Evolutionary conservation across 78 protist genomes (phyloP), one percentile per base, ranked within the genome.

Genomic region (Polysphondylium violaceum): DNA sequence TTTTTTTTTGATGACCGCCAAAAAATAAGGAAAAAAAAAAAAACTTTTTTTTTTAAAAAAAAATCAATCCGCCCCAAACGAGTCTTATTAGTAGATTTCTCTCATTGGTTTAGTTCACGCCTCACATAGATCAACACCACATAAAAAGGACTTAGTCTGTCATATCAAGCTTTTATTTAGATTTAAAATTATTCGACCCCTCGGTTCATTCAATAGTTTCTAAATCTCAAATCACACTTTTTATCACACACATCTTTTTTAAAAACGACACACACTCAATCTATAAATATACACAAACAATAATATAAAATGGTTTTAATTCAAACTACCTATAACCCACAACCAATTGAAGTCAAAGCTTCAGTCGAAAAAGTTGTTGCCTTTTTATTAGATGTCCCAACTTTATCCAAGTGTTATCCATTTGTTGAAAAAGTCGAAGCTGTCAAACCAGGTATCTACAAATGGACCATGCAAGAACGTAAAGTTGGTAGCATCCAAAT

Each of bases 401-500:
- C 41, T 1, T 41, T 56, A 7, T 76, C 89, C 58, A 81, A 81
- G 38, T 68, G 76, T 47, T 81, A 81, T 58, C 89, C 89, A 81
- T 81, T 81, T 72, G 89, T 81, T 27, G 89, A 81, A 29, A 40
- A 21, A 2, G 77, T 81, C 64, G 89, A 67, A 55, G 12, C 16
- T 21, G 89, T 81, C 16, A 44, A 56, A n/a, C 21, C 53, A 23
- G 21, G n/a, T 3, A 33, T 44, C 41, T 81, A 50, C 59, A 44
- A 64, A 38, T 81, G 89, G 89, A 68, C 69, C 55, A 81, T 81
- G 89, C 89, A 81, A 68, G 89, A 81, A 29, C 89, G 89, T 81
- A 81, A 81, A 59, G 89, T 81, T 33, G 89, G 89, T 4, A 44
- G 65, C 60, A 68, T 81, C 17, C 76, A 81, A 56, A 81, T 81